These are phyloP conservation scores for Leishmania braziliensis DNA, from an alignment of 208 protist genomes.

Conservation along the genomic window DNA sequence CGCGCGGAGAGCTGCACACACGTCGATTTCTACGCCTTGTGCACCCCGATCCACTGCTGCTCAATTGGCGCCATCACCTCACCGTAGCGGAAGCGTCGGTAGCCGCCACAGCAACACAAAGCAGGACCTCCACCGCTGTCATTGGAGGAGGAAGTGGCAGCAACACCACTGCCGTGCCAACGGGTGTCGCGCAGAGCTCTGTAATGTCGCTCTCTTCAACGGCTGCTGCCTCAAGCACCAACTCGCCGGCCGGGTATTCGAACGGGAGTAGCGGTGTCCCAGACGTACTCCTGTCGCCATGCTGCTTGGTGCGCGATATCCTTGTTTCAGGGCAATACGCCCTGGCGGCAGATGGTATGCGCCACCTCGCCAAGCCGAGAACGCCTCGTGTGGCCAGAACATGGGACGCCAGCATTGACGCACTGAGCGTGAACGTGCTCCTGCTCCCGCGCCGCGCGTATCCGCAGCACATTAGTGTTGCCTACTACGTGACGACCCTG, in stretches of 20 bases:
- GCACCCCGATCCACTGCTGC: conserved; percentile 45
- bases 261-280: background rate
- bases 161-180: background rate
- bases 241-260: background rate
- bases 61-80: conserved; percentile 32
- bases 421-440: conserved; percentile 57
- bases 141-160: background rate
- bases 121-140: background rate
- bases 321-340: conserved; percentile 46
- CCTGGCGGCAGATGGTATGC: conserved; percentile 37
- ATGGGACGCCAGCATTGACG: background rate
- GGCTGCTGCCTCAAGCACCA: background rate
- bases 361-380: conserved; percentile 23
- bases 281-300: conserved; percentile 38
- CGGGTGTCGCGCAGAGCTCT: background rate
- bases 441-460: conserved; percentile 52
- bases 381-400: background rate
- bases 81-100: conserved; percentile 22
- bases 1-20: conserved; percentile 54
- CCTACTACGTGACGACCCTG: conserved; percentile 28
- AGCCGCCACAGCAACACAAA: background rate
- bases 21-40: conserved; percentile 57
- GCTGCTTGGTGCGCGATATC: conserved; percentile 60
- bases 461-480: conserved; percentile 34
- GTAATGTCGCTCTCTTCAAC: background rate